Conservation (phyloP, 257 asterid species). For the Nicotiana benthamiana region DNA sequence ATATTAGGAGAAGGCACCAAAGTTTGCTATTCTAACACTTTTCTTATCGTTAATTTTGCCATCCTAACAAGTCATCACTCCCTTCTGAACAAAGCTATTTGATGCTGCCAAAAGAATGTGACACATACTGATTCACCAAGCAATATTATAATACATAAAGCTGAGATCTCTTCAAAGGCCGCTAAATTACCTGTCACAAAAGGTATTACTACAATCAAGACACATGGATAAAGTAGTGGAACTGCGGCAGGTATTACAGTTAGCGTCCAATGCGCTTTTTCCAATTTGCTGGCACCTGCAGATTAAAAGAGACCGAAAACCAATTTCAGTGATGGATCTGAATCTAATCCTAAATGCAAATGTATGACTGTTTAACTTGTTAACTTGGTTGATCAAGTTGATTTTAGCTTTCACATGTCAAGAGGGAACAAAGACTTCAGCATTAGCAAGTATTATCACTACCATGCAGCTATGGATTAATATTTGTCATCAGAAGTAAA, state of each 20-base stretch:
- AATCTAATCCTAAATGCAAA: neutral
- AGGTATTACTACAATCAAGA: slow-evolving; percentile 51
- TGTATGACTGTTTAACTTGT: neutral
- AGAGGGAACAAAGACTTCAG: neutral
- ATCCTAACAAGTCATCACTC: neutral
- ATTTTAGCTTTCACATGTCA: neutral
- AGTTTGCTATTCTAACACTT: no score
- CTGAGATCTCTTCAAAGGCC: neutral
- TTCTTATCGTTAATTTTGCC: no score
- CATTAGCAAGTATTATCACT: neutral
- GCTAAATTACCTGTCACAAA: slow-evolving; percentile 65
- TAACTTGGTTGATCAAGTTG: neutral
- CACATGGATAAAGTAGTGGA: slow-evolving; percentile 64
- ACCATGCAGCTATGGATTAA: neutral
- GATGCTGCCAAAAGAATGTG: neutral
- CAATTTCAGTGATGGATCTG: neutral
- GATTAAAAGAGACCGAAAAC: slow-evolving; percentile 6
- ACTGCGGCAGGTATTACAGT: slow-evolving; percentile 61
- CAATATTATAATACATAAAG: neutral
- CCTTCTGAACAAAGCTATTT: neutral
- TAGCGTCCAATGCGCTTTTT: slow-evolving; percentile 40
- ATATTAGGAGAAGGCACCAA: slow-evolving; percentile 3
- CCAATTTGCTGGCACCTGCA: slow-evolving; percentile 68
- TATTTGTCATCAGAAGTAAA: neutral
- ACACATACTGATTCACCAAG: neutral